Base-by-base conservation (phyloP, 495 filamentous ascomycete species). In the Articulospora tetracladia region DNA sequence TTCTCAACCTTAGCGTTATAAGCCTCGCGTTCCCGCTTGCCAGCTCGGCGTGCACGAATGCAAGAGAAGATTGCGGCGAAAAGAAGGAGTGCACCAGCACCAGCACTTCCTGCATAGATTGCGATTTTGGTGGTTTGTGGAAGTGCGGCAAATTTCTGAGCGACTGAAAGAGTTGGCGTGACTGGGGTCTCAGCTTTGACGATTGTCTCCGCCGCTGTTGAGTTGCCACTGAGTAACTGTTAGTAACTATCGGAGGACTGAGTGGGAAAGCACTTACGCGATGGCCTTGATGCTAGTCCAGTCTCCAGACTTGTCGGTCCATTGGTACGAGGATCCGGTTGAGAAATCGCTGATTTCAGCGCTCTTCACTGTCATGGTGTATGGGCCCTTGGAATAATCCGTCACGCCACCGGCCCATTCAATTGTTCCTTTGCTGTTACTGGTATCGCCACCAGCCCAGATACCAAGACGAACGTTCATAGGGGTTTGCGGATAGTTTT, bases 391-490 rank as follows among this genome's bases (percentile, higher is more conserved):
- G 50, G 71, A 67, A 75, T 88, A 95, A 72, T 92, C 82, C 25
- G 88, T 90, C 57, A 74, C 61, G 57, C 92, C 92, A 50, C 91
- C 91, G 61, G 92, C 90, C 92, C 92, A 96, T 50, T 89, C 75
- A 47, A 80, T 74, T 0, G 73, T 77, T 7, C 79, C 80, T 13
- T 80, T 66, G 13, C 79, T 64, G 62, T 88, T 83, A 25, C 74
- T 75, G 0, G 86, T 75, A 66, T 94, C 91, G 58, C 92, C 92
- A 56, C 90, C 92, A 59, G 89, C 89, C 92, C 92, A 97, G 63
- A 87, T 86, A 34, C 92, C 92, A 50, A 95, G 74, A 63, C 86
- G 89, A 54, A 96, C 75, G 72, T 85, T 87, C 89, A 91, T 91
- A 12, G 92, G 92, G 0, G 92, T 91, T 68, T 96, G 91, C 3